Conservation (phyloP, 2,329 filamentous ascomycete species). For the Colletotrichum melonis region DNA sequence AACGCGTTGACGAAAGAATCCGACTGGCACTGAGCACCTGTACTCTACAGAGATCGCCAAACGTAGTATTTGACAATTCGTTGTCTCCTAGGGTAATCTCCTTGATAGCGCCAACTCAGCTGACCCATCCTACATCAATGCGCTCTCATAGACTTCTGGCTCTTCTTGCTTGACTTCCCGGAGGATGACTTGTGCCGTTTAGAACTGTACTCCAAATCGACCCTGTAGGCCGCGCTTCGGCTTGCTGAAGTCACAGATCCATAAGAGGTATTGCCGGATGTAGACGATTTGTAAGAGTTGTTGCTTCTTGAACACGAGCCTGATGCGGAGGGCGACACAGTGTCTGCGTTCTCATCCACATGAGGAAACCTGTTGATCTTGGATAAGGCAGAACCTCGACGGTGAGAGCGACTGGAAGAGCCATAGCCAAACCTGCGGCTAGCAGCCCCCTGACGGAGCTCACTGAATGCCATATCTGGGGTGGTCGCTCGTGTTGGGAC, state of each 20-base stretch:
- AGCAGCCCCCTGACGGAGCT: slow-evolving; percentile 50
- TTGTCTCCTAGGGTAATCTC: background rate
- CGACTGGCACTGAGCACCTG: background rate
- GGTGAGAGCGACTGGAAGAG: slow-evolving; percentile 43
- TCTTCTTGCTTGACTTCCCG: slow-evolving; percentile 16
- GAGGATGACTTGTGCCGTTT: slow-evolving; percentile 35
- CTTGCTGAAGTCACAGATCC: slow-evolving; percentile 27
- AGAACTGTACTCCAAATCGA: slow-evolving; percentile 44
- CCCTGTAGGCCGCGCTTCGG: slow-evolving; percentile 39
- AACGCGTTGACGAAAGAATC: background rate
- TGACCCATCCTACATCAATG: background rate
- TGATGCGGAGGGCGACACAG: background rate
- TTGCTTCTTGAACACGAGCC: slow-evolving; percentile 35
- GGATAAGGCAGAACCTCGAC: slow-evolving; percentile 42
- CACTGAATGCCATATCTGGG: slow-evolving; percentile 50
- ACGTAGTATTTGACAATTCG: background rate
- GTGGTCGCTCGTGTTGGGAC: slow-evolving; percentile 46
- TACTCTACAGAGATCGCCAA: background rate
- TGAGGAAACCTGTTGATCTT: slow-evolving; percentile 12
- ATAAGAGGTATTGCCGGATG: slow-evolving; percentile 11
- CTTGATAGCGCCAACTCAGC: background rate
- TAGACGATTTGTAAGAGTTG: slow-evolving; percentile 19
- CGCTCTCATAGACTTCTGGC: slow-evolving; percentile 12
- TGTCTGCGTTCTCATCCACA: slow-evolving; percentile 12
- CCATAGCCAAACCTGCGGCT: slow-evolving; percentile 50